Evolutionary conservation across 108 stramenopile species (phyloP), one percentile per base, ranked within the genome.

Genomic region (Discostella pseudostelligera): DNA sequence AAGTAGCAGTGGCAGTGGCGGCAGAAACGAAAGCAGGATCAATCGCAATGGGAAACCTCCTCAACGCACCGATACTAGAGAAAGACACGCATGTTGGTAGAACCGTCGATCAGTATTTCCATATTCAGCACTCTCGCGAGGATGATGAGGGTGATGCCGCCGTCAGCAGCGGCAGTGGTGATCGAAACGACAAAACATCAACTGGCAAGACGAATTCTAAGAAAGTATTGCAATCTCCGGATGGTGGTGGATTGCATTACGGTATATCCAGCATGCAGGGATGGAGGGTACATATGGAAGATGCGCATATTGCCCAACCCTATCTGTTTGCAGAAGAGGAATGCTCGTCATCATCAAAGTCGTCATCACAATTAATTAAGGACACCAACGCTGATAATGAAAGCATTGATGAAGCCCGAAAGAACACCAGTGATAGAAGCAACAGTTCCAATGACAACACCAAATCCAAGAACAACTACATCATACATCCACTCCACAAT

Each of bases 281-380:
- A 50, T 95, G 90, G 88, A 69, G 94, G 12, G 70, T 90, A 17
- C 84, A 92, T 56, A 95, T 95, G 94, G 94, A 92, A 76, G 90
- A 95, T 60, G 87, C 86, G 22, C 89, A 92, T 61, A 75, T 87
- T 56, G 59, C 46, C 39, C 70, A 81, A 36, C 69, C 74, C n/a
- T 60, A 43, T 44, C 56, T 80, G 39, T 80, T 42, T 49, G 79
- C 79, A 36, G 79, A 80, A 36, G 32, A 32, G 32, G 32, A 32
- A 66, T 25, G 67, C 25, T 17, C 28, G 65, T 53, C 29, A 7
- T 24, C 12, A 12, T 28, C 10, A 28, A 10, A 0, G 9, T 28
- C 12, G 26, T 11, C 10, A 28, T 5, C 9, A 13, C 0, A 9
- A 22, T 5, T 9, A 43, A 50, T 62, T 9, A 45, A 69, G 0